Evolutionary conservation across 495 filamentous ascomycete species (phyloP), one percentile per base, ranked within the genome.

Genomic region (Aspergillus avenaceus): DNA sequence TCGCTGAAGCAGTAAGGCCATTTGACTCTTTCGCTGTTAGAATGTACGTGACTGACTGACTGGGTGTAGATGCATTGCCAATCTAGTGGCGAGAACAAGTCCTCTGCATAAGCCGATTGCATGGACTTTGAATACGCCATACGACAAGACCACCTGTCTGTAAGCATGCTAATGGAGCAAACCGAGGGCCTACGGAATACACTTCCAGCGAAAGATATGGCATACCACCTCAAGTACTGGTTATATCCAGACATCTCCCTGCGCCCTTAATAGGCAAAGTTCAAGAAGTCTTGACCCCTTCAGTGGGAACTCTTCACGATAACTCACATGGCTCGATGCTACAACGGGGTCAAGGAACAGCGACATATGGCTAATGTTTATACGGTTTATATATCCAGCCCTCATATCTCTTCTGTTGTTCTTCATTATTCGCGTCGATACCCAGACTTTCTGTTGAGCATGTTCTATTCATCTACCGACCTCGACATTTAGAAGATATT

Each of bases 1-100:
- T 95, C 65, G 84, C 91, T 19, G 84, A 85, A 55, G 71, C 70
- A 52, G 82, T 85, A 66, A 43, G 73, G 57, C 48, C 22, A 16
- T 32, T 13, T 31, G 12, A 25, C 8, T 26, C 24, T 14, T 16
- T 18, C 27, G 4, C 38, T 28, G 29, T 8, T n/a, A n/a, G 41
- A 8, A 29, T 34, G 32, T 22, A 6, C 14, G 32, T 5, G 19
- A 16, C n/a, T n/a, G n/a, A 21, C 50, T 52, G 7, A 48, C 25
- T 28, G 29, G 50, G 24, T 34, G 27, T 49, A 74, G 71, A 71
- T 74, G 64, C 71, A 74, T 54, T 52, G 52, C 13, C 37, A 45
- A 6, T 24, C 53, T 22, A 40, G 29, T 5, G 21, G 40, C 23
- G 47, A 57, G 26, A 40, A 56, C 43, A 49, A 55, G 19, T 13